A percentile compares a stretch with the other conserved stretches of the same genome.
Conservation (phyloP, 2,329 filamentous ascomycete species). For the Ceratocystiopsis brevicomis region DNA sequence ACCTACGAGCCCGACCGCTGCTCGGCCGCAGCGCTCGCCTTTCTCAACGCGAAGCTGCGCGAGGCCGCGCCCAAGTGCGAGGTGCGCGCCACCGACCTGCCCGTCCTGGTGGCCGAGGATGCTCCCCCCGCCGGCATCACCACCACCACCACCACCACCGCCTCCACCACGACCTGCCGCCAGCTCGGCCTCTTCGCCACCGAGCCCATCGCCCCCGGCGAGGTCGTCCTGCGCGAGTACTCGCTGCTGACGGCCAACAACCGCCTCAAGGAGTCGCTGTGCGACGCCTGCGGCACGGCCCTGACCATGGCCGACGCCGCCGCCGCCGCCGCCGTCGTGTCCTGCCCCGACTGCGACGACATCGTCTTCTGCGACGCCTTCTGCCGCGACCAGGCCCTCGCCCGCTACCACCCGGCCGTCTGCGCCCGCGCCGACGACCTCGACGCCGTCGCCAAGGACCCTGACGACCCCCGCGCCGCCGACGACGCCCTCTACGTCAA, state of each 20-base stretch:
- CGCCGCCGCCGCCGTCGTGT: conserved; percentile 27
- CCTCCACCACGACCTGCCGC: conserved; percentile 36
- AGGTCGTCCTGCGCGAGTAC: conserved; percentile 61
- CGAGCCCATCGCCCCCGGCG: conserved; percentile 57
- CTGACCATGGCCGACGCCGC: conserved; percentile 49
- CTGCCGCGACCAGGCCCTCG: conserved; percentile 38
- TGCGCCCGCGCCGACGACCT: conserved; percentile 49
- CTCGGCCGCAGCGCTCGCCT: conserved; percentile 45
- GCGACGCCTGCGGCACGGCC: conserved; percentile 69
- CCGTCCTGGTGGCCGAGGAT: conserved; percentile 41
- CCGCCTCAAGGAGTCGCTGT: conserved; percentile 66
- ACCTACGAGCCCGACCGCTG: conserved; percentile 50
- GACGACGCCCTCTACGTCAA: conserved; percentile 44
- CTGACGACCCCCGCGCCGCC: conserved; percentile 37
- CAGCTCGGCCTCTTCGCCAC: conserved; percentile 86
- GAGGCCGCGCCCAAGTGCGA: conserved; percentile 64
- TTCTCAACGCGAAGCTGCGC: conserved; percentile 52
- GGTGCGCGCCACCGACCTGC: conserved; percentile 57
- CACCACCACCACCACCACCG: conserved; percentile 14
- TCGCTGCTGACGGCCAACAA: conserved; percentile 81
- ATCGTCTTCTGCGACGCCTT: conserved; percentile 46
- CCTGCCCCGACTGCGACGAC: conserved; percentile 42
- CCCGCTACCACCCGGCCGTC: conserved; percentile 43
- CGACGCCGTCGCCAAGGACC: conserved; percentile 45
- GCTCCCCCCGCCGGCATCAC: conserved; percentile 3